Evolutionary conservation across 2,329 filamentous ascomycete species (phyloP), one percentile per base, ranked within the genome.

Genomic region (Chalara sp.): DNA sequence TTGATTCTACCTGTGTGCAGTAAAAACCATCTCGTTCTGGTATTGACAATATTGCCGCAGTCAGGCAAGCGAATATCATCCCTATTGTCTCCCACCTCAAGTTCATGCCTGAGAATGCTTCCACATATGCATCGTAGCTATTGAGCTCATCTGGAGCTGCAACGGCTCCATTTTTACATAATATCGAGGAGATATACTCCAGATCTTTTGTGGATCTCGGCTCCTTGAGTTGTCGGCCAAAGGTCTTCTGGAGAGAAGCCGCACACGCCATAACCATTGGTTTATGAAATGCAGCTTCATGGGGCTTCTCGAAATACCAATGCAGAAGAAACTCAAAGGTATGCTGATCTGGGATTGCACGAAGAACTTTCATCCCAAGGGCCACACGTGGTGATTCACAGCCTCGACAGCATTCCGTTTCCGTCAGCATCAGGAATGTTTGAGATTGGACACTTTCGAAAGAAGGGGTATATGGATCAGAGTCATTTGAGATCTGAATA

Each of bases 61-160:
- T 52, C 2, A 64, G 44, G 28, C 53, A 53, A 12, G 53, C 49
- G 53, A 58, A 65, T 6, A 66, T 51, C 3, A 56, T 42, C 21
- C 64, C 64, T n/a, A 66, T 29, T n/a, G 52, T 52, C 49, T 67
- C 64, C 64, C 64, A 67, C 28, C 64, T 58, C n/a, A 67, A 46
- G 37, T 65, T 63, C 2, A 32, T 31, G 3, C 61, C 63, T 40
- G 53, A 56, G 29, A 63, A 63, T 6, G 60, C 56, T 3, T 50
- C 50, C n/a, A 66, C 44, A 58, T 62, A 67, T n/a, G 54, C 52
- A 5, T 60, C 54, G 41, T 61, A 63, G 13, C 62, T 57, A 6
- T 61, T 57, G 11, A 52, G 48, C 42, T 66, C 63, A 21, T 21
- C 21, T 13, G 63, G 58, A 2, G 60, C 45, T 5, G 57, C 53